Percentiles rank a stretch among this genome's conserved stretches.
These are phyloP conservation scores for Tricholoma matsutake DNA, from an alignment of 768 basidiomycete species.

Conservation along the genomic window DNA sequence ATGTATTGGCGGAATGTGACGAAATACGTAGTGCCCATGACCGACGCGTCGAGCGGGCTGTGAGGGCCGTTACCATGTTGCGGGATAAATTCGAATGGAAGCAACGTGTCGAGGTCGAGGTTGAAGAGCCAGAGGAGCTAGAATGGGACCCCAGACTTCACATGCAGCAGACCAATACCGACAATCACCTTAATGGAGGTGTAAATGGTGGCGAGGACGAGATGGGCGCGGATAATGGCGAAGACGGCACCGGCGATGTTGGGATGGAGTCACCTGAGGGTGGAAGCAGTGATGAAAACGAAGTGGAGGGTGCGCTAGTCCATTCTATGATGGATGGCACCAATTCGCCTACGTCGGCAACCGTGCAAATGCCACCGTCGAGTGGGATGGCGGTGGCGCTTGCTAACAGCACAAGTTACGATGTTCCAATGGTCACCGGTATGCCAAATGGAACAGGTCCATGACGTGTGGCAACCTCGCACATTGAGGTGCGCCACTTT, in stretches of 20 bases:
- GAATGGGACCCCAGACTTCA: conserved; percentile 58
- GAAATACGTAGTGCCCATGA: conserved; percentile 72
- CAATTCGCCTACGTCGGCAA: conserved; percentile 18
- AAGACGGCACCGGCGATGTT: conserved; percentile 14
- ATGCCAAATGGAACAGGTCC: neutral
- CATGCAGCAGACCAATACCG: conserved; percentile 12
- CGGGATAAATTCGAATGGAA: conserved; percentile 82
- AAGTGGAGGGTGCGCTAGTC: conserved; percentile 29
- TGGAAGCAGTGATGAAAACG: conserved; percentile 22
- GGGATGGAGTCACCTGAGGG: conserved; percentile 18
- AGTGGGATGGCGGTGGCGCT: neutral
- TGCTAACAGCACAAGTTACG: neutral
- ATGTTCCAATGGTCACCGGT: neutral
- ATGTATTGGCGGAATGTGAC: conserved; percentile 63
- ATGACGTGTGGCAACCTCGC: neutral
- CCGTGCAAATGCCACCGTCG: neutral
- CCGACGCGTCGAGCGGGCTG: conserved; percentile 69
- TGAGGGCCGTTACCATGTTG: conserved; percentile 76
- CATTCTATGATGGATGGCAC: conserved; percentile 19
- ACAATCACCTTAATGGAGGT: conserved; percentile 17
- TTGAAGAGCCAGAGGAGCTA: conserved; percentile 76
- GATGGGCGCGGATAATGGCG: conserved; percentile 21
- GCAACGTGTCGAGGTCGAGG: conserved; percentile 73
- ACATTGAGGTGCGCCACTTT: neutral
- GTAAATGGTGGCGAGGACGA: conserved; percentile 16